These are phyloP conservation scores for Mariannaea sp. DNA, from an alignment of 2,329 filamentous ascomycete species.

Conservation along the genomic window DNA sequence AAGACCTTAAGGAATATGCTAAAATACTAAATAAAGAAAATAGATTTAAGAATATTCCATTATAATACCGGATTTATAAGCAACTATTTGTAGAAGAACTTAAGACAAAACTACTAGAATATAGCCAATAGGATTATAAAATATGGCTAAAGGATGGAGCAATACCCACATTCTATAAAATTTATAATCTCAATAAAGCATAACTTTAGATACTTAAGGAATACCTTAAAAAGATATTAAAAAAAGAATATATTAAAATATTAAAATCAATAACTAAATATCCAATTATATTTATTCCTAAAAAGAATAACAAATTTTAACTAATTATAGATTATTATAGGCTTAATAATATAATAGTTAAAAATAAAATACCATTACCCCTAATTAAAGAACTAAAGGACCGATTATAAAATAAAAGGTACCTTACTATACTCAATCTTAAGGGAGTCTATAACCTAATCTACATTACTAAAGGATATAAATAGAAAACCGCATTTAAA, in stretches of 20 bases:
- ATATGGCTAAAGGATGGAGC: conserved; percentile 12
- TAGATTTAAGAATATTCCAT: conserved; percentile 18
- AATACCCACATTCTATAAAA: conserved; percentile 16
- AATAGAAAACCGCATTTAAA: conserved; percentile 44
- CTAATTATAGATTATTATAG: no score
- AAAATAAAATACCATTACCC: conserved; percentile 19
- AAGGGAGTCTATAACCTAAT: conserved; percentile 40
- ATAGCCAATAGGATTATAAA: conserved; percentile 16
- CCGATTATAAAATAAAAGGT: conserved; percentile 18
- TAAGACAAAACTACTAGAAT: conserved; percentile 13
- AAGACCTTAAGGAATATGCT: neutral
- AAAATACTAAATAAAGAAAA: neutral
- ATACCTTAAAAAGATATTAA: conserved; percentile 34
- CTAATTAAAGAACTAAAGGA: conserved; percentile 36
- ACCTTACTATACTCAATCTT: conserved; percentile 26
- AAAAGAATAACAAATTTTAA: conserved; percentile 15
- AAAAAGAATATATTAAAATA: conserved; percentile 36
- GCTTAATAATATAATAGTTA: no score
- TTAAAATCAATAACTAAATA: conserved; percentile 42
- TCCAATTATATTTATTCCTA: conserved; percentile 38
- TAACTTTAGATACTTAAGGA: conserved; percentile 26
- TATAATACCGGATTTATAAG: conserved; percentile 21
- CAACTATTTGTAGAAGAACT: conserved; percentile 25
- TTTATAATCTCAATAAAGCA: conserved; percentile 22
- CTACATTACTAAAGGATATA: conserved; percentile 38